These are phyloP conservation scores for Cochlearia excelsa DNA, from an alignment of 345 rosid species.

Conservation along the genomic window DNA sequence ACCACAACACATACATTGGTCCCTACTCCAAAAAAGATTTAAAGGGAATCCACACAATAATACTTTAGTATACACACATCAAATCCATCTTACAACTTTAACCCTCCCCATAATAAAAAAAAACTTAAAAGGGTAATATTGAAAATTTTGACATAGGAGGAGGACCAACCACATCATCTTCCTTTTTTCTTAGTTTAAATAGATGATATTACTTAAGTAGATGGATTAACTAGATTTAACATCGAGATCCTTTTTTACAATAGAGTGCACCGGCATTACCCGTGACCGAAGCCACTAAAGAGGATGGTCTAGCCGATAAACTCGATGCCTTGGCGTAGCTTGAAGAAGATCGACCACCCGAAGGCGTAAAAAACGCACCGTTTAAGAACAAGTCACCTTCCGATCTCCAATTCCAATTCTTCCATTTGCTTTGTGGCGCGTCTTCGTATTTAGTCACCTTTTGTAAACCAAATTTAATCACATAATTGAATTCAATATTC, in stretches of 20 bases:
- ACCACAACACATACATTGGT: constrained; percentile 32
- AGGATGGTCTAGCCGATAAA: constrained; percentile 54
- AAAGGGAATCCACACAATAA: constrained; percentile 27
- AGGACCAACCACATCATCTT: constrained; percentile 14
- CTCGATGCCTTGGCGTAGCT: constrained; percentile 64
- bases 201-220: constrained; percentile 2
- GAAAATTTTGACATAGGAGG: constrained; percentile 22
- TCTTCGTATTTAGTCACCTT: constrained; percentile 61
- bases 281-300: constrained; percentile 48
- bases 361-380: constrained; percentile 55
- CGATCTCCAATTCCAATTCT: constrained; percentile 62
- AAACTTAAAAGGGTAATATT: constrained; percentile 10
- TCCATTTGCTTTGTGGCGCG: constrained; percentile 50
- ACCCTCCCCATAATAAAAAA: constrained; percentile 28
- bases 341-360: constrained; percentile 52
- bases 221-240: constrained; percentile 41
- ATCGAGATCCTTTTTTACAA: constrained; percentile 56
- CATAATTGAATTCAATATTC: background rate
- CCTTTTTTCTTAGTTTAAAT: background rate
- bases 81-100: constrained; percentile 35
- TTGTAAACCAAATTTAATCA: background rate
- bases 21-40: constrained; percentile 29
- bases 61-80: constrained; percentile 38
- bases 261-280: constrained; percentile 50
- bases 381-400: constrained; percentile 55